These are phyloP conservation scores for Yarrowia phangngaensis DNA, from an alignment of 805 yeast species.

Conservation along the genomic window DNA sequence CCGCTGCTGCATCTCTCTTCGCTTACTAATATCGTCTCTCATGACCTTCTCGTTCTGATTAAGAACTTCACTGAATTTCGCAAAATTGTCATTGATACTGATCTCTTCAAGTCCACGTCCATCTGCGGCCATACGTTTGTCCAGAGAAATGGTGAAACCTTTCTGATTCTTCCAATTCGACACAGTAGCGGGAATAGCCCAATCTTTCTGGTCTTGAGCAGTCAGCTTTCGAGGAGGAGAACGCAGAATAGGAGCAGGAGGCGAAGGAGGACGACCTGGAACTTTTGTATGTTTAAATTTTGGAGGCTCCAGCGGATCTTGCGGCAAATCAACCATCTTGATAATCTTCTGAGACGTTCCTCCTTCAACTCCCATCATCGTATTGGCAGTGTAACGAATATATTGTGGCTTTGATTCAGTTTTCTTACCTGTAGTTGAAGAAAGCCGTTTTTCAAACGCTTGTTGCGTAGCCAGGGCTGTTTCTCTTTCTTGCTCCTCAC, in stretches of 20 bases:
- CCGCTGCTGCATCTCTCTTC: conserved; percentile 49
- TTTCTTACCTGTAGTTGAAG: conserved; percentile 36
- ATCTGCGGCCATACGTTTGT: conserved; percentile 63
- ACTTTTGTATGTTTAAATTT: conserved; percentile 68
- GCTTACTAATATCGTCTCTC: conserved; percentile 51
- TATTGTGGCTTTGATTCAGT: conserved; percentile 43
- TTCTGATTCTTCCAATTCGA: conserved; percentile 95
- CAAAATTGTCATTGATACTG: conserved; percentile 54
- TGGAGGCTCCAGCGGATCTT: conserved; percentile 86
- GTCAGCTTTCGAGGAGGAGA: conserved; percentile 54
- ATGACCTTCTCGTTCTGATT: conserved; percentile 62
- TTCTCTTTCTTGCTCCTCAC: conserved; percentile 45
- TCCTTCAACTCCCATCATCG: conserved; percentile 37
- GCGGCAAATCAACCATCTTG: conserved; percentile 60
- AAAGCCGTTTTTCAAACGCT: conserved; percentile 52
- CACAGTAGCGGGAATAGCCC: conserved; percentile 87
- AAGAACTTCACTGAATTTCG: conserved; percentile 65
- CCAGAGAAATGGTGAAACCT: conserved; percentile 79
- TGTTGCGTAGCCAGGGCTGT: conserved; percentile 55
- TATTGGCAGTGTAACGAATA: conserved; percentile 46
- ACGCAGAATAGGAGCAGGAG: conserved; percentile 59
- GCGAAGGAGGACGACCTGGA: conserved; percentile 66
- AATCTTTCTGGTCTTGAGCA: conserved; percentile 67
- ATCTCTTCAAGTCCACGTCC: conserved; percentile 41
- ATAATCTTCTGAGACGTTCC: conserved; percentile 47